Conservation (phyloP, 1,284 basidiomycete species). For the Boletus mariae region DNA sequence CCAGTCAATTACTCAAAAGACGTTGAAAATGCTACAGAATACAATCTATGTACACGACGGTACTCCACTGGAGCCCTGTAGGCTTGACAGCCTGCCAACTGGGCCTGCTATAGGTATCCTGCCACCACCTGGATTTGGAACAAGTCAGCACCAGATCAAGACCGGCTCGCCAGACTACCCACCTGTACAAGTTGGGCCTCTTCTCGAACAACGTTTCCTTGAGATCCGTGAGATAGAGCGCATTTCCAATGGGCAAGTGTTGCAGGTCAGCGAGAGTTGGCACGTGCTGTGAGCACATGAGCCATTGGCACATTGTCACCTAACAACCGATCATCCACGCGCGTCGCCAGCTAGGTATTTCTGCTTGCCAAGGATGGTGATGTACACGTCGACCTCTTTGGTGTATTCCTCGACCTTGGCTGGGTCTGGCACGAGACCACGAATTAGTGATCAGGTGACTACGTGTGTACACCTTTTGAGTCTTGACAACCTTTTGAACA, state of each 20-base stretch:
- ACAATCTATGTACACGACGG: background rate
- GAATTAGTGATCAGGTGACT: slow-evolving; percentile 3
- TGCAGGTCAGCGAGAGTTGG: slow-evolving; percentile 49
- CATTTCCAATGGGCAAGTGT: slow-evolving; percentile 46
- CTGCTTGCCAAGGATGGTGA: slow-evolving; percentile 44
- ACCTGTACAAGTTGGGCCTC: slow-evolving; percentile 22
- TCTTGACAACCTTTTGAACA: slow-evolving; percentile 23
- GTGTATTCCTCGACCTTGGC: slow-evolving; percentile 24
- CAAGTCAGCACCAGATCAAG: slow-evolving; percentile 3
- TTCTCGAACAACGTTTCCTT: slow-evolving; percentile 10
- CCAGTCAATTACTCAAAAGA: too few species aligned
- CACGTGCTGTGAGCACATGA: slow-evolving; percentile 31
- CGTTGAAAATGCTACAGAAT: background rate
- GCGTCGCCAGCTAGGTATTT: slow-evolving; percentile 50
- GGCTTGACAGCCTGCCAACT: slow-evolving; percentile 20
- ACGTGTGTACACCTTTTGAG: slow-evolving; percentile 28
- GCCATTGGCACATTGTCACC: background rate
- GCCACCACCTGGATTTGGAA: slow-evolving; percentile 29
- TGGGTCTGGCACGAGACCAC: slow-evolving; percentile 22
- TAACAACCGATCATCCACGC: slow-evolving; percentile 9
- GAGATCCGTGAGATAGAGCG: background rate
- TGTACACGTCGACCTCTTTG: slow-evolving; percentile 36
- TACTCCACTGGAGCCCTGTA: too few species aligned
- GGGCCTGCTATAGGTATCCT: slow-evolving; percentile 22
- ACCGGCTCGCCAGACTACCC: too few species aligned